Conservation (phyloP, 1,139 yeast species). For the Suhomyces ambrosiae region DNA sequence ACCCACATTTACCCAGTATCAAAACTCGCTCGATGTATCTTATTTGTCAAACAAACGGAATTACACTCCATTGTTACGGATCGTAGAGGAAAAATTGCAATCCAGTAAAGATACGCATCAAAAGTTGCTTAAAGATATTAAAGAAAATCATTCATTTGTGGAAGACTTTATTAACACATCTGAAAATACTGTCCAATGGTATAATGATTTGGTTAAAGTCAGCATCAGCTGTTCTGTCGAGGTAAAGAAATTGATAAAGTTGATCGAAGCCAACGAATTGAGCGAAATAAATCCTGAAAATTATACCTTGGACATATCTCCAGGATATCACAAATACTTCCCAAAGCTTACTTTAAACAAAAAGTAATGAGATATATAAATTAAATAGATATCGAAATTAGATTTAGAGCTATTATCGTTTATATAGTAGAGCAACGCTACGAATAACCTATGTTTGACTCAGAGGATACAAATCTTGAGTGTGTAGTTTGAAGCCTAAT, state of each 20-base stretch:
- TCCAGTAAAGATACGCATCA: slow-evolving; percentile 14
- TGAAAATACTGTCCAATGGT: slow-evolving; percentile 25
- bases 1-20: slow-evolving; percentile 49
- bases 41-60: slow-evolving; percentile 10
- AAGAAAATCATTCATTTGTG: slow-evolving; percentile 15
- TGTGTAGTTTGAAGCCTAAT: no score
- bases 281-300: slow-evolving; percentile 10
- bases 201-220: slow-evolving; percentile 28
- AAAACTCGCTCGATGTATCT: slow-evolving; percentile 19
- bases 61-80: slow-evolving; percentile 13
- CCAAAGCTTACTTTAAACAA: slow-evolving; percentile 30
- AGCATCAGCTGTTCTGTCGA: slow-evolving; percentile 27
- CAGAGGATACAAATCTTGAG: no score
- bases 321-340: slow-evolving; percentile 44
- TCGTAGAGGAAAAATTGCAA: slow-evolving; percentile 14
- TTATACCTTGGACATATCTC: slow-evolving; percentile 20
- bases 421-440: no score
- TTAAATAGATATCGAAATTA: neutral
- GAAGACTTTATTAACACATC: slow-evolving; percentile 20
- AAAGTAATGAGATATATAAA: neutral
- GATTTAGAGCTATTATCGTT: no score
- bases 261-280: slow-evolving; percentile 11
- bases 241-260: slow-evolving; percentile 17
- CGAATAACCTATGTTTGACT: no score
- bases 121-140: slow-evolving; percentile 12